Percentiles rank a stretch among this genome's conserved stretches.
Conservation (phyloP, 2,329 filamentous ascomycete genomes). For the Penicillium sp. region DNA sequence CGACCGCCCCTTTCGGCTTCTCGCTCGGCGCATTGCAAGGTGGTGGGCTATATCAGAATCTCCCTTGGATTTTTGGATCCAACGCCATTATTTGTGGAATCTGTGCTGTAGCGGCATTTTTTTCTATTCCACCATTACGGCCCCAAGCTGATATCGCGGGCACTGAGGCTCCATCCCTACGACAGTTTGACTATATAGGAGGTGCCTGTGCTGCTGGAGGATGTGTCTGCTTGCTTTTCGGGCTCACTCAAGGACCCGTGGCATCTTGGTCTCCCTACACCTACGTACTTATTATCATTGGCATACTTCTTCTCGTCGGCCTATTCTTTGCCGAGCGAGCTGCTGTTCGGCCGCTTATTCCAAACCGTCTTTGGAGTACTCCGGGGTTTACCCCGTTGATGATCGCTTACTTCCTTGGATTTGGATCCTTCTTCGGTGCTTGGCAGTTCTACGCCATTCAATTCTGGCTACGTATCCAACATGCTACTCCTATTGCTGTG, state of each 20-base stretch:
- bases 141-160: constrained; percentile 34
- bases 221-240: constrained; percentile 61
- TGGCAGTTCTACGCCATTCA: constrained; percentile 49
- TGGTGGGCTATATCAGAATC: constrained; percentile 44
- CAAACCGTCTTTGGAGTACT: constrained; percentile 48
- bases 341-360: constrained; percentile 51
- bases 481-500: constrained; percentile 44
- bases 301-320: constrained; percentile 49
- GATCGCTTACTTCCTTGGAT: constrained; percentile 50
- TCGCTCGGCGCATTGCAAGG: constrained; percentile 50
- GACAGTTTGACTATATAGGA: constrained; percentile 46
- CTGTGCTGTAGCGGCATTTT: constrained; percentile 42
- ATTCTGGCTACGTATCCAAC: constrained; percentile 45
- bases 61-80: constrained; percentile 51
- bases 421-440: constrained; percentile 50
- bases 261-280: constrained; percentile 57
- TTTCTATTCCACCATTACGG: constrained; percentile 45
- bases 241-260: constrained; percentile 58
- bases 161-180: constrained; percentile 33
- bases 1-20: constrained; percentile 51
- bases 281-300: constrained; percentile 52
- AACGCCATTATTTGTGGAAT: constrained; percentile 47
- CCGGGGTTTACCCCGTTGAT: constrained; percentile 50
- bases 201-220: constrained; percentile 53
- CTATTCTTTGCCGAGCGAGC: constrained; percentile 54